These are phyloP conservation scores for Ecytonucleospora hepatopenaei DNA, from an alignment of 371 early-diverging fungal species.

Conservation along the genomic window DNA sequence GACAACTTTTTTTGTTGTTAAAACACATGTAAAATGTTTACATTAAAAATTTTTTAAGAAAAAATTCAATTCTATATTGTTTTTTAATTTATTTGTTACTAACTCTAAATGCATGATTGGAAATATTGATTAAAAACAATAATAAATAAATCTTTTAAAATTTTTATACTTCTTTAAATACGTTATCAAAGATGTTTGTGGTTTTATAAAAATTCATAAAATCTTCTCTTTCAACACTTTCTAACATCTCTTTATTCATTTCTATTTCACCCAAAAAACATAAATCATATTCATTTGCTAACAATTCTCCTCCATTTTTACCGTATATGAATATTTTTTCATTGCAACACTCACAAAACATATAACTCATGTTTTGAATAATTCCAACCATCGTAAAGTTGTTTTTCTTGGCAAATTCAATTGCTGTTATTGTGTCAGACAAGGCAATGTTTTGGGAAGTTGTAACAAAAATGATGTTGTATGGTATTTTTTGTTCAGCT, in stretches of 20 bases:
- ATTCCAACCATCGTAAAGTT: constrained; percentile 75
- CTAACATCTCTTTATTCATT: too few species aligned
- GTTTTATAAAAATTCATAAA: background rate
- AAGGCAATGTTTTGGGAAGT: constrained; percentile 91
- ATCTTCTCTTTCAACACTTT: too few species aligned
- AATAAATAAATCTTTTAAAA: background rate
- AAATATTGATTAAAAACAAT: background rate
- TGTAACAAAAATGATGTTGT: constrained; percentile 71
- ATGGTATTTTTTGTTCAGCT: constrained; percentile 63
- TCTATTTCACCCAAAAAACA: constrained; percentile 15
- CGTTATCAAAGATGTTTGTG: background rate
- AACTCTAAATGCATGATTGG: too few species aligned
- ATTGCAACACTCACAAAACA: constrained; percentile 76
- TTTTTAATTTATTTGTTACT: background rate
- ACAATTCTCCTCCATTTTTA: constrained; percentile 41
- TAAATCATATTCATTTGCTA: constrained; percentile 40
- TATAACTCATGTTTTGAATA: constrained; percentile 93
- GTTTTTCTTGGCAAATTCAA: constrained; percentile 81
- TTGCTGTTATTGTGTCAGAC: constrained; percentile 81
- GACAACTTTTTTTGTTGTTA: constrained; percentile 43
- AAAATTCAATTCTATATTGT: background rate
- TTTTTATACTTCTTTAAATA: background rate
- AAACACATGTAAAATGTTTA: too few species aligned
- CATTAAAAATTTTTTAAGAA: background rate
- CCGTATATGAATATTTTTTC: constrained; percentile 39